Percentiles rank a stretch among this genome's conserved stretches.
phyloP scores from a whole-genome alignment of 768 basidiomycete species.

The Trametes villosa region DNA sequence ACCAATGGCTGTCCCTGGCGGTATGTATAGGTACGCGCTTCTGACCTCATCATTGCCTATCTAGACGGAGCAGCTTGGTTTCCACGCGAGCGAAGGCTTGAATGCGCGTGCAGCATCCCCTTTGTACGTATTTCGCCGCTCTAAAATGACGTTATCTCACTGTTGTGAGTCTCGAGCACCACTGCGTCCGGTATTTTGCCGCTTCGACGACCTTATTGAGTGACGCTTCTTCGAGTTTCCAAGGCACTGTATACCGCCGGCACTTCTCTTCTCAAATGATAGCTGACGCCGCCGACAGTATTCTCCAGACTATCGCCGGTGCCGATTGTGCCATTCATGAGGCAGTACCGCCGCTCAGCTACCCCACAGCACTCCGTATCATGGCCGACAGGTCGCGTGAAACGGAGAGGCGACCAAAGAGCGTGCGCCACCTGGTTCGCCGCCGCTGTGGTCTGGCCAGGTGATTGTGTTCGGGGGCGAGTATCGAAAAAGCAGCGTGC shows the following conservation, averaged over 20 bases:
- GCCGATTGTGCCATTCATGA: neutral
- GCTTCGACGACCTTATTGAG: neutral
- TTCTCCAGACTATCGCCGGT: conserved; percentile 18
- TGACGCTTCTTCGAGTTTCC: conserved; percentile 1
- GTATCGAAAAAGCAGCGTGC: neutral
- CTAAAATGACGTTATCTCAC: neutral
- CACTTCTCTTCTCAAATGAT: neutral
- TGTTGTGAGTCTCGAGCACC: neutral
- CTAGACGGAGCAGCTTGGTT: neutral
- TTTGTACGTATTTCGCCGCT: neutral
- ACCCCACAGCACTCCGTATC: neutral
- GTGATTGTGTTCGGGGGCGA: conserved; percentile 16
- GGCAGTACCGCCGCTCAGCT: neutral
- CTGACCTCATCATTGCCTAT: conserved; percentile 15
- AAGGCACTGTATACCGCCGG: conserved; percentile 9
- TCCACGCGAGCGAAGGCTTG: neutral
- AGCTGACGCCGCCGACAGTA: conserved; percentile 1
- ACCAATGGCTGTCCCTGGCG: neutral
- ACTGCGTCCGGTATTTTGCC: conserved; percentile 7
- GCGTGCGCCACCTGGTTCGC: neutral
- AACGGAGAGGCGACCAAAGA: neutral
- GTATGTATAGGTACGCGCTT: neutral
- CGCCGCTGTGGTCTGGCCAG: neutral
- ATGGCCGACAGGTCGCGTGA: neutral
- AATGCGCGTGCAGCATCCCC: neutral